These are phyloP conservation scores for Eucalyptus guilfoylei DNA, from an alignment of 345 rosid species.

Conservation along the genomic window DNA sequence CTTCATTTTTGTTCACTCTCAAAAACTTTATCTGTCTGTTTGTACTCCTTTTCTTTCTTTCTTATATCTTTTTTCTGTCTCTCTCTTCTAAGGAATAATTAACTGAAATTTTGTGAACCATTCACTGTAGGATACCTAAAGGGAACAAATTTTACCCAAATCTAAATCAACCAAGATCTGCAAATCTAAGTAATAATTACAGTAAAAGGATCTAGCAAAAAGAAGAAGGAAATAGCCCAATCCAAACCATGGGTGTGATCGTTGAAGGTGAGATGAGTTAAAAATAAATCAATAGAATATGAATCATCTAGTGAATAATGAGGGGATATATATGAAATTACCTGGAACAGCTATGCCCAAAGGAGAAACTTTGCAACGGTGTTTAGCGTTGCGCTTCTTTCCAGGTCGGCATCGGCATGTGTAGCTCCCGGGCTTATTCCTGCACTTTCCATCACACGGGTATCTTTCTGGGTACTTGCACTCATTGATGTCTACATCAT, in stretches of 20 bases:
- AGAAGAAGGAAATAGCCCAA: neutral
- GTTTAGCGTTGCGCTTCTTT: neutral
- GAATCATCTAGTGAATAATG: neutral
- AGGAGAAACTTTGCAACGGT: too few relatives aligned
- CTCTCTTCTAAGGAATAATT: neutral
- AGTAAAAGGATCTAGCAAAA: rapidly evolving
- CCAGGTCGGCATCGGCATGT: neutral
- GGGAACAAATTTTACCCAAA: neutral
- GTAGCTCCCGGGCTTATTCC: neutral
- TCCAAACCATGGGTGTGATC: neutral
- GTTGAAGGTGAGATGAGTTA: neutral
- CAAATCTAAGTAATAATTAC: too few relatives aligned
- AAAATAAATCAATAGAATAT: too few relatives aligned
- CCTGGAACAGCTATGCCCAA: rapidly evolving
- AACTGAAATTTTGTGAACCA: neutral
- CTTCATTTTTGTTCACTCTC: neutral
- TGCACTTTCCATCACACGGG: neutral
- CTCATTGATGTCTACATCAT: neutral
- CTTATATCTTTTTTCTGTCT: rapidly evolving
- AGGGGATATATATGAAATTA: neutral
- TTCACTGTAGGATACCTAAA: neutral
- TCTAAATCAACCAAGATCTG: neutral
- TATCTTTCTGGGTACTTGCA: rapidly evolving
- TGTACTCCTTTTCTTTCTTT: neutral
- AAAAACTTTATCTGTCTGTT: neutral